These are phyloP conservation scores for Haplosporangium gracile DNA, from an alignment of 192 early-diverging fungal species.

Conservation along the genomic window DNA sequence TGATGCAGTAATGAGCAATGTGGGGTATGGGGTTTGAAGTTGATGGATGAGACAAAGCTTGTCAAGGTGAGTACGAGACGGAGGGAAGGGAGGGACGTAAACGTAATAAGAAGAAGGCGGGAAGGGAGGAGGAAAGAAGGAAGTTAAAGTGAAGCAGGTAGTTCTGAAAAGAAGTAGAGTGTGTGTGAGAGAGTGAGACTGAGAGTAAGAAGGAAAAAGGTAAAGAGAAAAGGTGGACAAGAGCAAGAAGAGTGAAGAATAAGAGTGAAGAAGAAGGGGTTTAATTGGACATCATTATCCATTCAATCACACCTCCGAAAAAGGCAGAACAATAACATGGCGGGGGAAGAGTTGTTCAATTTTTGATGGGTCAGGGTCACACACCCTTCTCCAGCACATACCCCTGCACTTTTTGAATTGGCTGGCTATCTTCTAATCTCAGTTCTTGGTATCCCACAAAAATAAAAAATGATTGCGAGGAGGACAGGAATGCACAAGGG, in stretches of 20 bases:
- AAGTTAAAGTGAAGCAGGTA: not conserved
- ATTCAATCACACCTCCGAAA: not conserved
- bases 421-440: not conserved
- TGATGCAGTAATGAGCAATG: not conserved
- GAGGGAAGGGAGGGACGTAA: not conserved
- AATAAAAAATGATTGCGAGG: not conserved
- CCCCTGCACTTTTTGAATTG: not conserved
- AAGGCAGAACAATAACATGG: not conserved
- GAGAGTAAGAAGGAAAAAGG: too few species aligned
- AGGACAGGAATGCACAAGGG: not conserved
- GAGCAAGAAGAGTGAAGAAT: not conserved
- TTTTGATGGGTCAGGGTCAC: slow-evolving; percentile 8
- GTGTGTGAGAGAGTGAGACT: not conserved
- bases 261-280: too few species aligned
- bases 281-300: not conserved
- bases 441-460: not conserved
- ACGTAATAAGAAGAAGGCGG: not conserved
- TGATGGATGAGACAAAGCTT: not conserved
- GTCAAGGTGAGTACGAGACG: not conserved
- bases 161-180: not conserved
- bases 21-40: not conserved
- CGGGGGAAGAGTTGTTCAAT: not conserved
- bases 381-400: not conserved
- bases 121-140: not conserved
- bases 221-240: not conserved